These are phyloP conservation scores for Ganoderma multipileum DNA, from an alignment of 1,284 basidiomycete species.

Conservation along the genomic window DNA sequence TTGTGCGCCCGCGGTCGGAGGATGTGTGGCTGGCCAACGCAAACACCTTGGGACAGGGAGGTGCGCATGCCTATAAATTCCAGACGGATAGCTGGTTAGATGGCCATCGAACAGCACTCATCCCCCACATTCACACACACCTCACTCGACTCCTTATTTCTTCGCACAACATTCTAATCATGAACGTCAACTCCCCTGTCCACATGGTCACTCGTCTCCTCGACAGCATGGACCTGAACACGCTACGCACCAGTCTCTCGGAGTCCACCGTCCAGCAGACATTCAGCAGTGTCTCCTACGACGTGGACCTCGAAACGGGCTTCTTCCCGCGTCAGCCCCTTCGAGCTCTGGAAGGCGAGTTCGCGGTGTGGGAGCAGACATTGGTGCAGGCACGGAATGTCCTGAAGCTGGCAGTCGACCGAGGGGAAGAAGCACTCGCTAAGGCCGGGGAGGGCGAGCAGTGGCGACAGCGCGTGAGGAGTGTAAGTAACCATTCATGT, in stretches of 20 bases:
- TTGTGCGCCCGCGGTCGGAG: not conserved
- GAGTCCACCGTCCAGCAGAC: constrained; percentile 21
- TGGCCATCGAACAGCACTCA: constrained; percentile 5
- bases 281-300: constrained; percentile 38
- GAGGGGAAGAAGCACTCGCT: constrained; percentile 51
- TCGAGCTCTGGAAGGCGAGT: constrained; percentile 60
- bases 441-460: constrained; percentile 59
- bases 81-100: not conserved
- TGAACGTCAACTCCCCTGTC: constrained; percentile 47
- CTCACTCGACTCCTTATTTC: constrained; percentile 12
- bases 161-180: constrained; percentile 23
- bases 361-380: constrained; percentile 78
- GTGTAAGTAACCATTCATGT: constrained; percentile 54
- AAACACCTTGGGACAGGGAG: constrained; percentile 7
- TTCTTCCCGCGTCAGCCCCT: constrained; percentile 85
- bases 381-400: constrained; percentile 61
- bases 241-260: constrained; percentile 26
- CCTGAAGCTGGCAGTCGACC: constrained; percentile 69
- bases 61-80: constrained; percentile 7
- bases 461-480: constrained; percentile 74
- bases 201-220: constrained; percentile 36
- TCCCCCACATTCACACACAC: not conserved
- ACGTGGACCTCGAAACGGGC: constrained; percentile 64
- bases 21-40: not conserved
- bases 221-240: constrained; percentile 32